Percentiles rank a stretch among this genome's conserved stretches.
These are phyloP conservation scores for Chlamydomonas urium DNA, from an alignment of 139 green algal species.

Conservation along the genomic window DNA sequence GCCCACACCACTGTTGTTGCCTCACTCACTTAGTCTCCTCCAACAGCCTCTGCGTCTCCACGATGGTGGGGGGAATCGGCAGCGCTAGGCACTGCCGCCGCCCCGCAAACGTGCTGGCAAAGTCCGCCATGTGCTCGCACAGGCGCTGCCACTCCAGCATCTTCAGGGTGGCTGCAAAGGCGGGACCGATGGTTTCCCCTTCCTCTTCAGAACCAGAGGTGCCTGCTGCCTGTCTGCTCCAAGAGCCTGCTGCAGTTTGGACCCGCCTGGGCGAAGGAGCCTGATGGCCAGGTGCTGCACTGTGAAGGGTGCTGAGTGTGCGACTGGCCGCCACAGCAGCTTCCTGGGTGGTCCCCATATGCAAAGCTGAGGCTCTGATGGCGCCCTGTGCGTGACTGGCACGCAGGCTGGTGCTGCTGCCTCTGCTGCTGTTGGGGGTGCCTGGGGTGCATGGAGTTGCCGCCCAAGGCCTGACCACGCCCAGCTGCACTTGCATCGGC, in stretches of 20 bases:
- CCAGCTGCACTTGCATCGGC: too few relatives aligned
- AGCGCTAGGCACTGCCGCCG: conserved; percentile 40
- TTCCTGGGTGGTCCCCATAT: neutral
- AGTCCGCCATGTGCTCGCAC: conserved; percentile 59
- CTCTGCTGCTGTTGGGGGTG: too few relatives aligned
- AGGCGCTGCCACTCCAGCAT: conserved; percentile 66
- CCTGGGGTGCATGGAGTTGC: too few relatives aligned
- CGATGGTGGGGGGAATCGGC: conserved; percentile 20
- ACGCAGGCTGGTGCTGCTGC: too few relatives aligned
- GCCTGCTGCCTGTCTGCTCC: neutral
- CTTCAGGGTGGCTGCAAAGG: conserved; percentile 42
- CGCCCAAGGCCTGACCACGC: too few relatives aligned
- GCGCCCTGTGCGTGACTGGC: too few relatives aligned
- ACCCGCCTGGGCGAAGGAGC: neutral
- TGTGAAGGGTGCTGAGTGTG: neutral
- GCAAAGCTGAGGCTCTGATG: neutral
- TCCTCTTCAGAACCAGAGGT: neutral
- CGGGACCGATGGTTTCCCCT: conserved; percentile 28
- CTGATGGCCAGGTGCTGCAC: neutral
- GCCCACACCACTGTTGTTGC: neutral
- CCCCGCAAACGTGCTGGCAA: conserved; percentile 63
- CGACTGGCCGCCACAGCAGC: neutral
- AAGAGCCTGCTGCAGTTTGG: neutral
- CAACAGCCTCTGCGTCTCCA: conserved; percentile 35
- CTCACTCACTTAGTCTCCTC: conserved; percentile 50